Evolutionary conservation across 208 protist species (phyloP), one percentile per base, ranked within the genome.

Genomic region (Acanthamoeba sp.): DNA sequence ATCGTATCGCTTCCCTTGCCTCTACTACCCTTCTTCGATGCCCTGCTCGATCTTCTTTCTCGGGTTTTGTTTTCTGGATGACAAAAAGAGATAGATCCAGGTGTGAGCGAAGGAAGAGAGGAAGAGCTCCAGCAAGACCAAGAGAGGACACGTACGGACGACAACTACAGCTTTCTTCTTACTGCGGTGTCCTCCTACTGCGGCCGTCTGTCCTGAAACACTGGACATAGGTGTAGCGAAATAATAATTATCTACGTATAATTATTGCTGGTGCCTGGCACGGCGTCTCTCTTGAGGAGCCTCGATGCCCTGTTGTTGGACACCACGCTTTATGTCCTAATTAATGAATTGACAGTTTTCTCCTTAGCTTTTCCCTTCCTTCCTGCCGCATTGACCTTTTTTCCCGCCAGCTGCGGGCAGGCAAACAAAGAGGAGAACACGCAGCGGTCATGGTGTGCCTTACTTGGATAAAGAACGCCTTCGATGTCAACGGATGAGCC

Each of bases 1-100:
- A 24, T 80, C 22, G 27, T 48, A 57, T 59, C 78, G 42, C 7
- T 87, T n/a, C 29, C 6, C 42, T 52, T 59, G 29, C 45, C 29
- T 27, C 29, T 59, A 9, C 18, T 87, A 2, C 48, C 22, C 27
- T 52, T 59, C 45, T 38, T 59, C 52, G 52, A 59, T n/a, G 52
- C 52, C 52, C 52, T 87, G 27, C 78, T 87, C 71, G 20, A 50
- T 80, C n/a, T 59, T 29, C 42, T 87, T 14, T 84, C 73, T 52
- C 38, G 40, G 0, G 45, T 80, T 24, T 87, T 87, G 78, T 87
- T 87, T 59, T 87, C 78, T 87, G 73, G 73, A 45, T 55, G 45
- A 50, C 73, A 84, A 50, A 24, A 84, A 50, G 69, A 29, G n/a
- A 24, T 45, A 12, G 9, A 38, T 34, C 34, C 7, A 45, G 69